phyloP scores from a whole-genome alignment of 2,329 filamentous ascomycete genomes.

The Aspergillus oerlinghausenensis region DNA sequence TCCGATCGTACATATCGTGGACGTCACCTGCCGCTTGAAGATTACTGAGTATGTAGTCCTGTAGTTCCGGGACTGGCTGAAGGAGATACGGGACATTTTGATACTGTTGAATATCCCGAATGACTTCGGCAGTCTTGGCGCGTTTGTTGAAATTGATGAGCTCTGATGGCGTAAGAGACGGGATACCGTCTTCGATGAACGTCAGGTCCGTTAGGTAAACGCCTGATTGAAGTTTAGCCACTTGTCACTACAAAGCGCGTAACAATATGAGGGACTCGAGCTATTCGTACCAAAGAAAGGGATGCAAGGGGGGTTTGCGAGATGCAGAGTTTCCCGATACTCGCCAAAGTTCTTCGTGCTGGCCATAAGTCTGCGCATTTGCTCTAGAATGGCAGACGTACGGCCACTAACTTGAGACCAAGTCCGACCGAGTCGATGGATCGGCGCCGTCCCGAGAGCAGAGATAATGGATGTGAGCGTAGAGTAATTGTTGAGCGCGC shows the following conservation, averaged over 20 bases:
- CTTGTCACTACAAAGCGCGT: neutral
- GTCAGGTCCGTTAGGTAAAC: constrained; percentile 96
- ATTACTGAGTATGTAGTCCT: constrained; percentile 94
- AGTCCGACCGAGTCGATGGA: constrained; percentile 86
- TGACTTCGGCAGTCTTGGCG: constrained; percentile 95
- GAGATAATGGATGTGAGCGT: constrained; percentile 97
- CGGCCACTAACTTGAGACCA: constrained; percentile 91
- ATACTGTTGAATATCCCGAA: constrained; percentile 97
- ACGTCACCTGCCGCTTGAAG: constrained; percentile 95
- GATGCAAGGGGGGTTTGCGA: constrained; percentile 92
- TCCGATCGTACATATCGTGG: constrained; percentile 99
- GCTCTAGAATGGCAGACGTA: constrained; percentile 74
- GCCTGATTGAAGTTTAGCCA: constrained; percentile 48
- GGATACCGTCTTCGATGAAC: constrained; percentile 97
- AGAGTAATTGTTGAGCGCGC: constrained; percentile 89
- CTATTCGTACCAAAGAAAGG: constrained; percentile 79
- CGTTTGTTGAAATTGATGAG: constrained; percentile 98
- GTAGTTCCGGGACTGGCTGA: constrained; percentile 82
- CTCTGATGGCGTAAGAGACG: constrained; percentile 91
- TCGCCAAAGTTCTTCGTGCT: constrained; percentile 98
- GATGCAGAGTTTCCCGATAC: constrained; percentile 88
- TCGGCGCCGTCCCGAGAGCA: constrained; percentile 87
- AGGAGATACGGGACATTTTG: constrained; percentile 96
- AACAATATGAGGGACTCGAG: neutral
- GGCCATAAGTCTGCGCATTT: constrained; percentile 90